Evolutionary conservation across 768 basidiomycete genomes (phyloP), one percentile per base, ranked within the genome.

Genomic region (Stropharia rugosoannulata): DNA sequence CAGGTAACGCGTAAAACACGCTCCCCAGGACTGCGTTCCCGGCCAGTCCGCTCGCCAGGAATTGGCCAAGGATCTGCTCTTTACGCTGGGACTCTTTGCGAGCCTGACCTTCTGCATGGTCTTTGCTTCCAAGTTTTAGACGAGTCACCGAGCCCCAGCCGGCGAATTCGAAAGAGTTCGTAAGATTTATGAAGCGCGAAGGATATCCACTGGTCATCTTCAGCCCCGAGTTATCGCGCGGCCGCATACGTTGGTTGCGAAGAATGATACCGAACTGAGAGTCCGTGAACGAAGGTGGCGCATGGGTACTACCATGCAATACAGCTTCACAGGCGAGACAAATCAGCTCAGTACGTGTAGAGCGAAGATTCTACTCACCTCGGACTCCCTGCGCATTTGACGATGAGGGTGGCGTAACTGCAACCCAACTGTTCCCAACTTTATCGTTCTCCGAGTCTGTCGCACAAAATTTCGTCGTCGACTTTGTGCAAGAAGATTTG

Each of bases 1-100:
- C 83, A 13, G 88, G 89, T 22, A 89, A 68, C 9, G 87, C 79
- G 57, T 90, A 89, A 59, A 87, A 87, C 1, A 87, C 80, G 54
- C 86, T 80, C 42, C 87, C 84, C 36, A 89, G 72, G 16, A 90
- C 76, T 32, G 83, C 83, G 64, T 87, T 85, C 16, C 86, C 87
- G 12, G 85, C 83, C 8, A 89, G 70, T 0, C 86, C 85, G 59
- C 82, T 83, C 0, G 84, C 89, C 4, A 80, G 78, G 60, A 82
- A 86, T 59, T 83, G 82, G 0, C 86, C 88, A 6, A 90, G 71
- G 15, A 80, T 68, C 45, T 72, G 70, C 25, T 72, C 68, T n/a
- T 69, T 64, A 16, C 63, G 65, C 12, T 72, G 49, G 27, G 45
- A 59, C 50, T 66, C 64, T 15, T 73, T 71, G 36, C 59, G 67